phyloP scores from a whole-genome alignment of 768 basidiomycete species.

The Hemileccinum impolitum region DNA sequence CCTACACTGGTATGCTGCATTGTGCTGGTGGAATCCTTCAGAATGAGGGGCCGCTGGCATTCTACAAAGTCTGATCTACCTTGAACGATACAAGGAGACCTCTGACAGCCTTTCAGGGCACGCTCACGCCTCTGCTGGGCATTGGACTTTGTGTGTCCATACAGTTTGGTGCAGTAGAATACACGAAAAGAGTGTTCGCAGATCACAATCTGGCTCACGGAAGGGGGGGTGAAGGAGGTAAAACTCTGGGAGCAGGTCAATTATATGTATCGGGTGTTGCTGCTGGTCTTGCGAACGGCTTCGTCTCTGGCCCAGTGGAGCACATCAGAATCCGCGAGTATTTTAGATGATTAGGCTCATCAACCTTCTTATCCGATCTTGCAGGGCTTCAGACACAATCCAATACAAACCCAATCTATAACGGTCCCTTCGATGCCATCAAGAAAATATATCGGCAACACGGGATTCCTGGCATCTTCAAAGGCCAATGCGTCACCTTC shows the following conservation, averaged over 20 bases:
- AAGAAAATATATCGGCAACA: slow-evolving; percentile 73
- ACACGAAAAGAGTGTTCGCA: slow-evolving; percentile 76
- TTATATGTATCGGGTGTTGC: slow-evolving; percentile 73
- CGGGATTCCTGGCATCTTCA: slow-evolving; percentile 85
- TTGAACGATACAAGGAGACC: background rate
- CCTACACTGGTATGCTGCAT: slow-evolving; percentile 82
- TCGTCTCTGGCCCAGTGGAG: slow-evolving; percentile 95
- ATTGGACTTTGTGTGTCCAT: slow-evolving; percentile 96
- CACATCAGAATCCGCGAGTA: slow-evolving; percentile 78
- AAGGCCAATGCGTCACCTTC: slow-evolving; percentile 89
- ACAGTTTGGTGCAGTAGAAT: slow-evolving; percentile 90
- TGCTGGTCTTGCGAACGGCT: slow-evolving; percentile 86
- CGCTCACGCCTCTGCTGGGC: slow-evolving; percentile 83
- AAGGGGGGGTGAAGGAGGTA: slow-evolving; percentile 63
- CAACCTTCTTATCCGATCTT: slow-evolving; percentile 4
- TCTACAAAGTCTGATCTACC: slow-evolving; percentile 73
- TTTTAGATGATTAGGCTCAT: background rate
- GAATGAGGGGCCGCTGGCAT: slow-evolving; percentile 89
- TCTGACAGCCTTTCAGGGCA: slow-evolving; percentile 55
- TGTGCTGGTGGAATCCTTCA: slow-evolving; percentile 89
- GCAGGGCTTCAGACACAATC: slow-evolving; percentile 91
- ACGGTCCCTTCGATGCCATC: slow-evolving; percentile 85
- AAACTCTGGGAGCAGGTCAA: slow-evolving; percentile 56
- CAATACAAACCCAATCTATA: slow-evolving; percentile 68
- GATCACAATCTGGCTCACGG: slow-evolving; percentile 56